Conservation (phyloP, 2,329 filamentous ascomycete species). For the Arthroderma sp. region DNA sequence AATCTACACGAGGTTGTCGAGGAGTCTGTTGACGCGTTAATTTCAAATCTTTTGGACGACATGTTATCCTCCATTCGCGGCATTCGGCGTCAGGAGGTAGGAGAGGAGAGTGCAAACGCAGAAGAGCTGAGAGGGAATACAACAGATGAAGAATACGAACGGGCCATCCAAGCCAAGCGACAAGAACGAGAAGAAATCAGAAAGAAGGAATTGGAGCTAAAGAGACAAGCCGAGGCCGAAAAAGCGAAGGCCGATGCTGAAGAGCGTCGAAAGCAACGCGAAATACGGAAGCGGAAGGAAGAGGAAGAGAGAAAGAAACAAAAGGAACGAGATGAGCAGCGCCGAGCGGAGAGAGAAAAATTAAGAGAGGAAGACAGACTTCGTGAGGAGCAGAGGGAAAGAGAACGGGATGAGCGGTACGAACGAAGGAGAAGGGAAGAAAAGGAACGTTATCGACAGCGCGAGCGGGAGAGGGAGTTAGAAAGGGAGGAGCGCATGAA, state of each 20-base stretch:
- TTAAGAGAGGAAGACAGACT: slow-evolving; percentile 40
- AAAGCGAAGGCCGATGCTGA: slow-evolving; percentile 30
- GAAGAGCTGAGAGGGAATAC: slow-evolving; percentile 45
- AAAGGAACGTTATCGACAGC: slow-evolving; percentile 32
- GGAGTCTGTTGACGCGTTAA: slow-evolving; percentile 39
- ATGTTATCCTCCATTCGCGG: slow-evolving; percentile 44
- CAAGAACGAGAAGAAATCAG: slow-evolving; percentile 38
- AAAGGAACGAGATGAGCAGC: slow-evolving; percentile 37
- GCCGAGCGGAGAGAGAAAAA: slow-evolving; percentile 37
- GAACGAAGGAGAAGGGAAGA: slow-evolving; percentile 32
- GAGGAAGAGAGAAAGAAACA: slow-evolving; percentile 36
- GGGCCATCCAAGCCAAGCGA: slow-evolving; percentile 39
- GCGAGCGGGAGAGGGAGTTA: slow-evolving; percentile 14
- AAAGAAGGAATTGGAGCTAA: slow-evolving; percentile 35
- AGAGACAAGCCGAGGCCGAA: slow-evolving; percentile 40
- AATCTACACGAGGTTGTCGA: slow-evolving; percentile 49
- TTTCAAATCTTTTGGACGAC: slow-evolving; percentile 40
- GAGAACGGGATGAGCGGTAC: slow-evolving; percentile 36
- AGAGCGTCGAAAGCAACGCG: slow-evolving; percentile 30
- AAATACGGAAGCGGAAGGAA: slow-evolving; percentile 31
- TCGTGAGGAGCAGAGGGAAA: slow-evolving; percentile 39
- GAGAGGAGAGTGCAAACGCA: slow-evolving; percentile 41
- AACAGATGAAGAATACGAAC: slow-evolving; percentile 47
- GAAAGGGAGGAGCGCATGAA: slow-evolving; percentile 24
- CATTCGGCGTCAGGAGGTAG: slow-evolving; percentile 44